Evolutionary conservation across 1,284 basidiomycete species (phyloP), one percentile per base, ranked within the genome.

Genomic region (Fomitopsis schrenkii): DNA sequence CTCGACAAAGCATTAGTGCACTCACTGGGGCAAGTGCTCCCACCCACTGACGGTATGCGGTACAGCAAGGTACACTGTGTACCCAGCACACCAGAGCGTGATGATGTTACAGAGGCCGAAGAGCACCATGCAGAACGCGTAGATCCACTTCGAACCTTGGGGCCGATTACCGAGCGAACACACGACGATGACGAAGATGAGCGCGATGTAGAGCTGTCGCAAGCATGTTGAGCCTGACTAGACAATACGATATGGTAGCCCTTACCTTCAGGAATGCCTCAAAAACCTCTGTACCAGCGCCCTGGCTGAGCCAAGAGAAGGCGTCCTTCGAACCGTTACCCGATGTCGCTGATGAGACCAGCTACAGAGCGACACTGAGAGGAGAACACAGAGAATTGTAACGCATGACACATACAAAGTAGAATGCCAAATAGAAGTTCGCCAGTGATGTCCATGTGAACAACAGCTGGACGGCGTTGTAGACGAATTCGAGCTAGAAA

Each of bases 161-260:
- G 93, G 93, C 58, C 93, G 85, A 75, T 95, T 95, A 53, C 93
- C 93, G 59, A 95, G 84, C 55, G 91, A 93, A 77, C 90, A 92
- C 59, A 93, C 88, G 46, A 86, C 79, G 64, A 91, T 82, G 61
- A 93, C 81, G 74, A 92, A 90, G 60, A 93, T 76, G 57, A 92
- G 79, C 55, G 83, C 87, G 62, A 93, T 89, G 72, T 93, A 93
- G 46, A 93, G 74, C 80, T 84, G 63, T 35, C 58, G 7, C 10
- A 5, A 6, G 30, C n/a, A 12, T 8, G 62, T 22, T 50, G 30
- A 72, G 54, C 64, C 59, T 38, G 48, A 46, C 10, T 14, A 17
- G 17, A 8, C 19, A 8, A 22, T 9, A 33, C 22, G 7, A n/a
- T 17, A 35, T 15, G 33, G 26, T 41, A 38, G 28, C 65, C 73